phyloP scores from a whole-genome alignment of 1,139 yeast genomes.

The Debaryomyces sp. region DNA sequence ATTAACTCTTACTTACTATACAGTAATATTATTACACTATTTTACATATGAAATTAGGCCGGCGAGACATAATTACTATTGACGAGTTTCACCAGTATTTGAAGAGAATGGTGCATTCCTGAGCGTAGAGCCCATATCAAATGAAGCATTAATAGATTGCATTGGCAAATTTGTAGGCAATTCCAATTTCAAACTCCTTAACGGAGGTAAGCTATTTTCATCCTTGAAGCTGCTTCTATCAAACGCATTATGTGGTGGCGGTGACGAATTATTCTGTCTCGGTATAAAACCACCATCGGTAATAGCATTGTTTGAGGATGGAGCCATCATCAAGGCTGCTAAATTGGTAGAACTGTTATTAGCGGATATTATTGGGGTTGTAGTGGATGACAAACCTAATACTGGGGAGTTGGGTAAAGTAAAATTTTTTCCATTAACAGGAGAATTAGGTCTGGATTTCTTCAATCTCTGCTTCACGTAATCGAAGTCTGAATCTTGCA shows the following conservation, averaged over 20 bases:
- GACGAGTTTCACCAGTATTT: not conserved
- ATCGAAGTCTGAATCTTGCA: conserved; percentile 48
- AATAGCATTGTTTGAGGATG: conserved; percentile 10
- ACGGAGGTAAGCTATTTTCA: conserved; percentile 41
- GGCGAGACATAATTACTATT: not conserved
- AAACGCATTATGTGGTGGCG: not conserved
- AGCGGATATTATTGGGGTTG: conserved; percentile 49
- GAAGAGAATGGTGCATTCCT: conserved; percentile 1
- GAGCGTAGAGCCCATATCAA: conserved; percentile 2
- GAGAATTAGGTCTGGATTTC: conserved; percentile 76
- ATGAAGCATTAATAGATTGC: conserved; percentile 10
- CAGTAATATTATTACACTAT: conserved; percentile 2
- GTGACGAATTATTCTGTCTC: conserved; percentile 7
- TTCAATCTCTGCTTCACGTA: conserved; percentile 56
- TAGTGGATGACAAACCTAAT: conserved; percentile 42
- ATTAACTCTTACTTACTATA: conserved; percentile 1
- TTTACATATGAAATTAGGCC: not conserved
- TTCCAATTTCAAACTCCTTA: conserved; percentile 52
- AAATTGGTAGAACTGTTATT: conserved; percentile 50
- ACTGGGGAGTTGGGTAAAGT: conserved; percentile 65
- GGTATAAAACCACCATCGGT: conserved; percentile 3
- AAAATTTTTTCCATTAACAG: conserved; percentile 39
- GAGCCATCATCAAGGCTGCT: conserved; percentile 35
- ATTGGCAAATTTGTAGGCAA: conserved; percentile 45
- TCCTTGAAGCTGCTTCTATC: conserved; percentile 26